These are phyloP conservation scores for Parastagonospora nodorum DNA, from an alignment of 2,329 filamentous ascomycete genomes.

Conservation along the genomic window DNA sequence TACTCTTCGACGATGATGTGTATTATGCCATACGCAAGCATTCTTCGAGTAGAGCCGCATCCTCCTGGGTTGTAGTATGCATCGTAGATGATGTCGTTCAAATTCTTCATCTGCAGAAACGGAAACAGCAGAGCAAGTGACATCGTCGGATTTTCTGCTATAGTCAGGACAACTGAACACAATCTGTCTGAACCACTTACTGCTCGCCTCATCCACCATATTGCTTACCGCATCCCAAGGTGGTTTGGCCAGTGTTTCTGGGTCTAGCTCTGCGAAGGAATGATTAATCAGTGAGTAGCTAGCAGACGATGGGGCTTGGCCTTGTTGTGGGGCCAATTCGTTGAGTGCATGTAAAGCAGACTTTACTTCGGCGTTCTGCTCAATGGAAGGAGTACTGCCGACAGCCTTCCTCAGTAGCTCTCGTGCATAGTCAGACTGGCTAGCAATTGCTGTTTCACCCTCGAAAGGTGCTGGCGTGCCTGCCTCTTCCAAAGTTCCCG, in stretches of 20 bases:
- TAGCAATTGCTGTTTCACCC: conserved; percentile 55
- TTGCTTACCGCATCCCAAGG: conserved; percentile 36
- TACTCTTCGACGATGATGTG: conserved; percentile 39
- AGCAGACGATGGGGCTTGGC: conserved; percentile 19
- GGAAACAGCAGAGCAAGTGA: conserved; percentile 39
- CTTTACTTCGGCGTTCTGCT: conserved; percentile 40
- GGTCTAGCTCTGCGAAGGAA: conserved; percentile 29
- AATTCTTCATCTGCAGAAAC: conserved; percentile 33
- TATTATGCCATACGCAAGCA: conserved; percentile 37
- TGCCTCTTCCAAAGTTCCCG: conserved; percentile 28
- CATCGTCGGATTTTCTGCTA: conserved; percentile 36
- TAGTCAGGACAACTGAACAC: conserved; percentile 2
- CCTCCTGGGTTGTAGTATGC: conserved; percentile 26
- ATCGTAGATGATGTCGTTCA: conserved; percentile 32
- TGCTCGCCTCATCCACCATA: conserved; percentile 29
- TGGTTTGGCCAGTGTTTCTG: conserved; percentile 35
- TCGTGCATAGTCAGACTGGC: conserved; percentile 55
- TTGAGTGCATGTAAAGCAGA: conserved; percentile 39
- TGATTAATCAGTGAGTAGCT: conserved; percentile 27
- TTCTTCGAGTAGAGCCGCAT: conserved; percentile 25
- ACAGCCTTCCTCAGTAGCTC: conserved; percentile 50
- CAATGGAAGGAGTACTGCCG: conserved; percentile 40
- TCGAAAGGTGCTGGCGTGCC: conserved; percentile 48
- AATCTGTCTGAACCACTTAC: conserved; percentile 22
- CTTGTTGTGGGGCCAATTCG: conserved; percentile 38